Conservation (phyloP, 441 rosid species). For the Hura crepitans region DNA sequence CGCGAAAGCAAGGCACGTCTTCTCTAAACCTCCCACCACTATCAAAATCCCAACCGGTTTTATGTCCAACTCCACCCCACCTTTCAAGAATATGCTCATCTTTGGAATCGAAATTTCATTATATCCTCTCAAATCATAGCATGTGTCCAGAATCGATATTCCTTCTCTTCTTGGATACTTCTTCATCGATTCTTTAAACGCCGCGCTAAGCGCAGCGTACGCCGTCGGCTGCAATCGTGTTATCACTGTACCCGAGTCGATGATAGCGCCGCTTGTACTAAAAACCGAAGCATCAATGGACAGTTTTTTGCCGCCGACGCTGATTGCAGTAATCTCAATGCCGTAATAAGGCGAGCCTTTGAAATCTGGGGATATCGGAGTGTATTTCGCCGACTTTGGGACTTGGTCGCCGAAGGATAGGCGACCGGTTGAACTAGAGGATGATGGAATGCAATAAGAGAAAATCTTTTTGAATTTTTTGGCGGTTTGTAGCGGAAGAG, state of each 20-base stretch:
- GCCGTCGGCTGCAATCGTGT: constrained; percentile 41
- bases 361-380: constrained; percentile 10
- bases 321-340: constrained; percentile 42
- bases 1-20: constrained; percentile 22
- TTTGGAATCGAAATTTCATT: not conserved
- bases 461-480: constrained; percentile 26
- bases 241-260: constrained; percentile 63
- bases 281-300: constrained; percentile 42
- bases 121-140: constrained; percentile 16
- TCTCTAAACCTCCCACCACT: not conserved
- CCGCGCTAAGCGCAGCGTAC: constrained; percentile 35
- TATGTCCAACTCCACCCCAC: constrained; percentile 11
- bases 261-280: constrained; percentile 41
- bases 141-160: constrained; percentile 7
- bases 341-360: constrained; percentile 31
- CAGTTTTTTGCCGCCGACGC: constrained; percentile 36
- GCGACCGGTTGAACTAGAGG: constrained; percentile 18
- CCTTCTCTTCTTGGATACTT: not conserved
- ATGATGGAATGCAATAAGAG: constrained; percentile 28
- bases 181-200: constrained; percentile 28
- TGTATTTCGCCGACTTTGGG: constrained; percentile 1
- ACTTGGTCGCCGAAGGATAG: constrained; percentile 5
- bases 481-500: constrained; percentile 26
- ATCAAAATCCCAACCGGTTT: not conserved
- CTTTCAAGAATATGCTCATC: constrained; percentile 8